Base-by-base conservation (phyloP, 2,329 filamentous ascomycete genomes). In the Tolypocladium album region DNA sequence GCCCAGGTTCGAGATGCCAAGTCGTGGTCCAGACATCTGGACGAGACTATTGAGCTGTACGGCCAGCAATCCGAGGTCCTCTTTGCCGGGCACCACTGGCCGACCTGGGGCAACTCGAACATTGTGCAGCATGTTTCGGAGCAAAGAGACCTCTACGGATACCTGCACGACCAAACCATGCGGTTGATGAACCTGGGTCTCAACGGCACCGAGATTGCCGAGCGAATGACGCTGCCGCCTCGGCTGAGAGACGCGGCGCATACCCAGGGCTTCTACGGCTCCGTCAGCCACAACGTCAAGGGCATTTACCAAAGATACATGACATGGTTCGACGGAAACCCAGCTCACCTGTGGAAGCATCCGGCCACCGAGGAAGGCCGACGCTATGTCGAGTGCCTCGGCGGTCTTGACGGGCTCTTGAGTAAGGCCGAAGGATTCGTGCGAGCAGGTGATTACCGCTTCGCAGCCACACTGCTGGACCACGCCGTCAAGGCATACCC, bases 61-160 rank as follows among this genome's bases (percentile, higher is more conserved):
- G 71, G 69, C 0, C 55, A 63, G 2, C 60, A 67, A 4, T 56
- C 71, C 1, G 69, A 75, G 6, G 70, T 76, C 2, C 58, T 75
- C 4, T 76, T 76, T 58, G 69, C 68, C 1, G 67, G 70, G 27
- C 75, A 78, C 62, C 66, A 74, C 61, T 78, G 75, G 75, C 76
- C 75, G n/a, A 76, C 73, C 0, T 78, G 73, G 72, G 61, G 66
- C 0, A 61, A 68, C 2, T 5, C 27, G 38, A 55, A 59, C 55
- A 59, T 72, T 20, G 59, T 67, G 7, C 55, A 58, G 1, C 67
- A 67, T 22, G 61, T 78, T 0, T 61, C 66, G 0, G 63, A 72
- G 55, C 75, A 77, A 61, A 62, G 75, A n/a, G 74, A 76, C 61
- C 59, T 74, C 20, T 77, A 77, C 60, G 72, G 64, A 1, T 76